Conservation (phyloP, 1,284 basidiomycete genomes). For the Cryptococcus amylolentus region DNA sequence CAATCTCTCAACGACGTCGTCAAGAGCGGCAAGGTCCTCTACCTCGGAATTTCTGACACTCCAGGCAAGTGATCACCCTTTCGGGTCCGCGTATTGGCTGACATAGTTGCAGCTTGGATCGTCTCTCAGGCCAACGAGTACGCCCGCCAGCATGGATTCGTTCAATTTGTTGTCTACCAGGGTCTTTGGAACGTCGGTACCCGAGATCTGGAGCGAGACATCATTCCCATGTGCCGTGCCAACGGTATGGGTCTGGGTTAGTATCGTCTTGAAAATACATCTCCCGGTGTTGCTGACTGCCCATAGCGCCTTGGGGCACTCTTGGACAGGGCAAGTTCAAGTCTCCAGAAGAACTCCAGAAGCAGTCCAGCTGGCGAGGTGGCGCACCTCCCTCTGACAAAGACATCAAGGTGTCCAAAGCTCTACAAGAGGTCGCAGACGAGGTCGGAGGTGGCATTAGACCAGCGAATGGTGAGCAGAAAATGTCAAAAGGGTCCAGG, state of each 20-base stretch:
- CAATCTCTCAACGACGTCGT: conserved; percentile 44
- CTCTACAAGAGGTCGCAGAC: conserved; percentile 46
- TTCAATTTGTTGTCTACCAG: conserved; percentile 58
- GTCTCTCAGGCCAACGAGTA: conserved; percentile 58
- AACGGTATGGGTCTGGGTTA: conserved; percentile 23
- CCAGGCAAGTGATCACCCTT: conserved; percentile 34
- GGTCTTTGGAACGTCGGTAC: conserved; percentile 53
- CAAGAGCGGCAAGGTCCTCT: conserved; percentile 45
- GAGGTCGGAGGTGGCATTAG: conserved; percentile 49
- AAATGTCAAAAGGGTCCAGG: neutral
- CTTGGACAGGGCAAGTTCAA: conserved; percentile 22
- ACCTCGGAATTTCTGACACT: conserved; percentile 51
- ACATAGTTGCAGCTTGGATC: conserved; percentile 58
- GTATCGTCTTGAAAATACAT: neutral
- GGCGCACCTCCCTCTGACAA: conserved; percentile 23
- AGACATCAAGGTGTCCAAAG: conserved; percentile 25
- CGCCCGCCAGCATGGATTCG: conserved; percentile 52
- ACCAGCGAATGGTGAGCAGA: conserved; percentile 29
- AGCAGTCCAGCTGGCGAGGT: conserved; percentile 24
- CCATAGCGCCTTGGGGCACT: conserved; percentile 18
- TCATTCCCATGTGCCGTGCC: conserved; percentile 58
- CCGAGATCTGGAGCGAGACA: conserved; percentile 59
- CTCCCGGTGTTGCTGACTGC: neutral
- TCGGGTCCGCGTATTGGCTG: conserved; percentile 39
- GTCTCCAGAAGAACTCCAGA: neutral